A percentile compares a stretch with the other conserved stretches of the same genome.
Evolutionary conservation across 805 yeast genomes (phyloP).

Genomic region (Scheffersomyces ergatensis): DNA sequence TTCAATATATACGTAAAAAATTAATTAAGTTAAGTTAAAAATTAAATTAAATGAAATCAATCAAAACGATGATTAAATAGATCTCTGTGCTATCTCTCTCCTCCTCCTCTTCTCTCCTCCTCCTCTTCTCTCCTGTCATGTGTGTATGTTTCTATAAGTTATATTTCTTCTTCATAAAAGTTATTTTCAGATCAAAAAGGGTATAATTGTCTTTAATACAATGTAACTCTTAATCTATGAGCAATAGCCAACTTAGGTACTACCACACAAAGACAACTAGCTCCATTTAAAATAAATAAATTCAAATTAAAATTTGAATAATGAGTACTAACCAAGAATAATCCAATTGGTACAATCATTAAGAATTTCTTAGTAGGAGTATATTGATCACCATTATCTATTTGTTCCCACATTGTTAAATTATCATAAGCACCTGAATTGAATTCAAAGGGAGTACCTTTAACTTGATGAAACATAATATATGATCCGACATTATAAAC

Average conservation of each 20-base stretch:
- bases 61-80: too few species aligned
- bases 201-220: too few species aligned
- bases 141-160: too few species aligned
- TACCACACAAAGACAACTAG: slow-evolving; percentile 82
- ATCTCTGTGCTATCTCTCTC: too few species aligned
- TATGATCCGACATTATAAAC: slow-evolving; percentile 90
- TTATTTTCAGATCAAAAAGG: too few species aligned
- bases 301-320: slow-evolving; percentile 82
- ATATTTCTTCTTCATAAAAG: too few species aligned
- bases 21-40: too few species aligned
- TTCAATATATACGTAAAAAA: too few species aligned
- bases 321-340: slow-evolving; percentile 85
- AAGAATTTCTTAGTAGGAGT: slow-evolving; percentile 95
- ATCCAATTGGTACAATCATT: slow-evolving; percentile 86
- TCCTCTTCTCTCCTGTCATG: too few species aligned
- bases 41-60: too few species aligned
- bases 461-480: slow-evolving; percentile 93
- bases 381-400: slow-evolving; percentile 92
- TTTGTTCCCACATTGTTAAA: slow-evolving; percentile 98
- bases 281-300: slow-evolving; percentile 73
- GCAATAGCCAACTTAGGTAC: slow-evolving; percentile 87
- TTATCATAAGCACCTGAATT: slow-evolving; percentile 95
- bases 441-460: slow-evolving; percentile 97
- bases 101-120: too few species aligned
- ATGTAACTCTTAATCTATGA: slow-evolving; percentile 72